phyloP scores from a whole-genome alignment of 768 basidiomycete genomes.

The Terana coerulea region DNA sequence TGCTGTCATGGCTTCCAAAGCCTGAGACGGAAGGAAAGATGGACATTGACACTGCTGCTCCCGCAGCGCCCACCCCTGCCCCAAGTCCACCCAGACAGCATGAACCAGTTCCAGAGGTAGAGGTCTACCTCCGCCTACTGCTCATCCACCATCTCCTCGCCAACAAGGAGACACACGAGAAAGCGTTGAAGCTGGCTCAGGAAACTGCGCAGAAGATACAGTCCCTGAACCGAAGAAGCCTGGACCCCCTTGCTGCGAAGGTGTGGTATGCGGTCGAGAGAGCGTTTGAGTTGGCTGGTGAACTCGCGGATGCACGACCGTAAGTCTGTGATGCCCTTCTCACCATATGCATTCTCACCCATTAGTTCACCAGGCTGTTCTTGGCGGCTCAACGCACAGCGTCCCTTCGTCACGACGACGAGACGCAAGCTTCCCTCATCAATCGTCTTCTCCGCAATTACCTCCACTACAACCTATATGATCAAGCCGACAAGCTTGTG shows the following conservation, averaged over 20 bases:
- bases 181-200: constrained; percentile 67
- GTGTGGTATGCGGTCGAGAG: constrained; percentile 94
- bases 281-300: constrained; percentile 76
- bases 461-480: constrained; percentile 83
- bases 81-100: constrained; percentile 15
- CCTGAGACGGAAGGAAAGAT: constrained; percentile 51
- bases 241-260: constrained; percentile 92
- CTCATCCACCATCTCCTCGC: constrained; percentile 73
- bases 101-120: constrained; percentile 62
- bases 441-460: constrained; percentile 93
- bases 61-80: constrained; percentile 14
- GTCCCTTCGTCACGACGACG: constrained; percentile 83
- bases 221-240: constrained; percentile 77
- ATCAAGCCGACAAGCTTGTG: constrained; percentile 95
- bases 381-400: constrained; percentile 89
- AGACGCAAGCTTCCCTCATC: constrained; percentile 88
- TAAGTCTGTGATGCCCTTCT: constrained; percentile 34
- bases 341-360: constrained; percentile 15
- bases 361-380: constrained; percentile 42
- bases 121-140: constrained; percentile 88
- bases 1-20: constrained; percentile 61
- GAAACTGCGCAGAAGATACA: constrained; percentile 81
- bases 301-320: constrained; percentile 79
- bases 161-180: constrained; percentile 49
- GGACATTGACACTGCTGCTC: constrained; percentile 66